Conservation (phyloP, 345 rosid species). For the Pugionium dolabratum region DNA sequence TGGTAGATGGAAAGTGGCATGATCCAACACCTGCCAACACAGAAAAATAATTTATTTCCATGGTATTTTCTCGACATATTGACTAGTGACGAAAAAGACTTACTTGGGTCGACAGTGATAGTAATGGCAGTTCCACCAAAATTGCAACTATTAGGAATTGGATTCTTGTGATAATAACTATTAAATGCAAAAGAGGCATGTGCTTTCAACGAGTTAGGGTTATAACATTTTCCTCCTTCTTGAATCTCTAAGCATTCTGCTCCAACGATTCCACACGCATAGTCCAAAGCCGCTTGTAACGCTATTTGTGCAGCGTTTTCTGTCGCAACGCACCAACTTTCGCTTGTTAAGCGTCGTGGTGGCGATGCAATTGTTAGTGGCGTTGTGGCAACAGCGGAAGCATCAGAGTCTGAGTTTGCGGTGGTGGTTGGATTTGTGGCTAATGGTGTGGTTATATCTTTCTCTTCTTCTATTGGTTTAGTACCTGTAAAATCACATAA, state of each 20-base stretch:
- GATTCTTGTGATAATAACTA: slow-evolving; percentile 81
- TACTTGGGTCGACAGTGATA: slow-evolving; percentile 85
- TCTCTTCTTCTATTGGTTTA: slow-evolving; percentile 36
- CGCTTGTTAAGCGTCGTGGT: slow-evolving; percentile 19
- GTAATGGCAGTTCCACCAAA: slow-evolving; percentile 85
- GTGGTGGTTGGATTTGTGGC: slow-evolving; percentile 38
- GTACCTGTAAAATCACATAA: slow-evolving; percentile 15
- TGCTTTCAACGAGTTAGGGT: slow-evolving; percentile 59
- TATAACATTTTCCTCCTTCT: slow-evolving; percentile 65
- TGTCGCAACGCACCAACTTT: slow-evolving; percentile 82
- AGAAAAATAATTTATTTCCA: not conserved
- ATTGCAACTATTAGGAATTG: slow-evolving; percentile 81
- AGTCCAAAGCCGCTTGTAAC: slow-evolving; percentile 83
- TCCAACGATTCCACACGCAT: slow-evolving; percentile 83
- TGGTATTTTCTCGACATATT: not conserved
- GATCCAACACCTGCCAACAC: slow-evolving; percentile 39
- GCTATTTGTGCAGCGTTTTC: slow-evolving; percentile 56
- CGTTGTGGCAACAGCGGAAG: slow-evolving; percentile 37
- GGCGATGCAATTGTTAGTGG: slow-evolving; percentile 36
- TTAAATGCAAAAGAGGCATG: slow-evolving; percentile 94
- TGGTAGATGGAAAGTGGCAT: slow-evolving; percentile 43
- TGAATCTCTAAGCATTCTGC: slow-evolving; percentile 77
- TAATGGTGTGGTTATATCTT: slow-evolving; percentile 43
- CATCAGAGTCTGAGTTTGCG: slow-evolving; percentile 38
- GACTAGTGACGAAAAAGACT: slow-evolving; percentile 32